phyloP scores from a whole-genome alignment of 2,329 filamentous ascomycete genomes.

The Trichoderma guizhouense region DNA sequence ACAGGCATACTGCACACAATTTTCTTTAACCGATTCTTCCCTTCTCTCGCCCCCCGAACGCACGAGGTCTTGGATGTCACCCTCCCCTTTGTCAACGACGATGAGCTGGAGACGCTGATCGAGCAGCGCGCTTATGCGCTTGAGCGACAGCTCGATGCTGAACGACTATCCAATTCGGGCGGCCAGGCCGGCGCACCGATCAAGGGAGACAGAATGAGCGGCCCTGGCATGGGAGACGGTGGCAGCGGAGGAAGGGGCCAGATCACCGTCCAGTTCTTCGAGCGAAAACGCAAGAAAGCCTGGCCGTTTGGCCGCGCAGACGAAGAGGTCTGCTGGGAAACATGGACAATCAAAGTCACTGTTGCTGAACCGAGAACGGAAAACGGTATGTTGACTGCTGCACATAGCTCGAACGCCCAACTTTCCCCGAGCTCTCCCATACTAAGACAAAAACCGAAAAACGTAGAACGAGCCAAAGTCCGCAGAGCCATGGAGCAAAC shows the following conservation, averaged over 20 bases:
- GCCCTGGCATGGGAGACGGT: conserved; percentile 22
- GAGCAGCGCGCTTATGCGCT: conserved; percentile 80
- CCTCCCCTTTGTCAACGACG: conserved; percentile 83
- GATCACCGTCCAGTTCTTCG: conserved; percentile 88
- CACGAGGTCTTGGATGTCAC: conserved; percentile 89
- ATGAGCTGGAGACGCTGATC: conserved; percentile 88
- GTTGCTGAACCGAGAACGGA: conserved; percentile 86
- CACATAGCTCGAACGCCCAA: neutral
- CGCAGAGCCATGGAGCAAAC: conserved; percentile 88
- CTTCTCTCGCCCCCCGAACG: conserved; percentile 74
- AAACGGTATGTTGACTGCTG: conserved; percentile 59
- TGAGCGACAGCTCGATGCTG: conserved; percentile 69
- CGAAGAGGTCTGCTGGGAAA: conserved; percentile 96
- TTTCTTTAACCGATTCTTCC: conserved; percentile 98
- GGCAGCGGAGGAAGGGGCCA: conserved; percentile 66
- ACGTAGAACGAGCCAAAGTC: conserved; percentile 77
- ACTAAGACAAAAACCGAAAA: neutral
- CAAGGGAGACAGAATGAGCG: conserved; percentile 40
- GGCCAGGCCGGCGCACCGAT: conserved; percentile 16
- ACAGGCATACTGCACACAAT: conserved; percentile 90
- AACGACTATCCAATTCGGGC: conserved; percentile 40
- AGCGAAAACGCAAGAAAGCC: conserved; percentile 80
- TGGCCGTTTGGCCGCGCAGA: conserved; percentile 74
- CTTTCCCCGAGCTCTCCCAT: neutral
- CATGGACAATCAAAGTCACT: conserved; percentile 92